Percentiles rank a stretch among this genome's conserved stretches.
Evolutionary conservation across 2,329 filamentous ascomycete species (phyloP).

Genomic region (Aspergillus sp.): DNA sequence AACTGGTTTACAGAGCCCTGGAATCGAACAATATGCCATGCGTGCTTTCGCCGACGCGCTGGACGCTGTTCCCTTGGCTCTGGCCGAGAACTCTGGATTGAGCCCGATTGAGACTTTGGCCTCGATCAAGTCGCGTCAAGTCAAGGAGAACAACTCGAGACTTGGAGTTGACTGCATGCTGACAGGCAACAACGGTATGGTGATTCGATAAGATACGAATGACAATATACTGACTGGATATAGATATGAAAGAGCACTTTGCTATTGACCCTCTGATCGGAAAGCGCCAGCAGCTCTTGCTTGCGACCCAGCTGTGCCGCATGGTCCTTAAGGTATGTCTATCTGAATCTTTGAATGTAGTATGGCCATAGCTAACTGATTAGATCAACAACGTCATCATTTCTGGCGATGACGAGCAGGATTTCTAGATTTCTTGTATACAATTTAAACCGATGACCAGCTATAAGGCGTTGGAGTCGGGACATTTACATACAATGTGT

Average conservation of each 20-base stretch:
- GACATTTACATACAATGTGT: too few species aligned
- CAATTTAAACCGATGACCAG: not conserved
- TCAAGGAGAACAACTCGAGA: constrained; percentile 73
- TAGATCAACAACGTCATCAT: constrained; percentile 90
- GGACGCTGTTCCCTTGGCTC: constrained; percentile 87
- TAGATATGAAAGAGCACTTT: constrained; percentile 95
- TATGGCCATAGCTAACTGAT: not conserved
- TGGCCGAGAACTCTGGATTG: constrained; percentile 94
- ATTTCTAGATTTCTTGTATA: constrained; percentile 59
- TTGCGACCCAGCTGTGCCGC: constrained; percentile 93
- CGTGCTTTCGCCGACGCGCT: constrained; percentile 94
- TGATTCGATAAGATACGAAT: not conserved
- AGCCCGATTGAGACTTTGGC: constrained; percentile 95
- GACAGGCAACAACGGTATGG: constrained; percentile 74
- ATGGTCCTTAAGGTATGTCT: constrained; percentile 83
- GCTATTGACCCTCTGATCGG: constrained; percentile 98
- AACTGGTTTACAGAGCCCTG: constrained; percentile 60
- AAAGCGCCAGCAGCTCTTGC: constrained; percentile 92
- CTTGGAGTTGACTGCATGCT: constrained; percentile 98
- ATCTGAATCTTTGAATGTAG: not conserved
- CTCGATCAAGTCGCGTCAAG: constrained; percentile 91
- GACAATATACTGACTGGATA: constrained; percentile 2
- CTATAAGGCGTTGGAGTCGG: too few species aligned
- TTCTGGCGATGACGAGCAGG: constrained; percentile 77
- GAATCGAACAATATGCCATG: constrained; percentile 99